Evolutionary conservation across 1,284 basidiomycete species (phyloP), one percentile per base, ranked within the genome.

Genomic region (Takashimella tepidaria): DNA sequence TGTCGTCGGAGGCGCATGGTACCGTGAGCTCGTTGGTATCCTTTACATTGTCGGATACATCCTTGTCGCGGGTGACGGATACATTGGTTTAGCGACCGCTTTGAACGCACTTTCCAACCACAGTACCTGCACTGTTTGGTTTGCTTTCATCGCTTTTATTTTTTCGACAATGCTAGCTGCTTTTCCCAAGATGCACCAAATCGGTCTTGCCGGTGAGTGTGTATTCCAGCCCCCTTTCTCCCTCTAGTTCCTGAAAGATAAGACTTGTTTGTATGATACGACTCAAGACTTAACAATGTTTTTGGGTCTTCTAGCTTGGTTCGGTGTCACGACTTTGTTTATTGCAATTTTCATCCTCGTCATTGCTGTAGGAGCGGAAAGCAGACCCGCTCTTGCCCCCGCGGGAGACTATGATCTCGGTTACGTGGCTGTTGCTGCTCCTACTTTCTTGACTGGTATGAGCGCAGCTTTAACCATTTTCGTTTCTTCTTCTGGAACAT

Each of bases 361-460:
- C 51, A 58, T 76, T 50, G 70, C 75, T 16, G 74, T 76, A 45
- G 73, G 68, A 16, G 63, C 73, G 2, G 58, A 68, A 26, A 70
- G 70, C 46, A 63, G 75, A 51, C 70, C 70, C 3, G 43, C 57
- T 2, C 50, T 49, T 8, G 70, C 70, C 3, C 65, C 67, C 16
- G 45, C 56, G 13, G 56, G 56, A 10, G 53, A 41, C 56, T 51
- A 41, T n/a, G 53, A 54, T 20, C 20, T 55, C 16, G 56, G 56
- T 1, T 54, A 54, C 45, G 24, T 51, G 13, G 53, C 53, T 20
- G 47, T 58, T 41, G 42, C 45, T 13, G 31, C 27, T 26, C 51
- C 57, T 4, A 56, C 54, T 21, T 59, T 59, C 45, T 23, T 56
- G 21, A 52, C 53, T 12, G 59, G 59, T 6, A 48, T 62, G 47